Base-by-base conservation (phyloP, 2,329 filamentous ascomycete species). In the Ophiostoma himal-ulmi region DNA sequence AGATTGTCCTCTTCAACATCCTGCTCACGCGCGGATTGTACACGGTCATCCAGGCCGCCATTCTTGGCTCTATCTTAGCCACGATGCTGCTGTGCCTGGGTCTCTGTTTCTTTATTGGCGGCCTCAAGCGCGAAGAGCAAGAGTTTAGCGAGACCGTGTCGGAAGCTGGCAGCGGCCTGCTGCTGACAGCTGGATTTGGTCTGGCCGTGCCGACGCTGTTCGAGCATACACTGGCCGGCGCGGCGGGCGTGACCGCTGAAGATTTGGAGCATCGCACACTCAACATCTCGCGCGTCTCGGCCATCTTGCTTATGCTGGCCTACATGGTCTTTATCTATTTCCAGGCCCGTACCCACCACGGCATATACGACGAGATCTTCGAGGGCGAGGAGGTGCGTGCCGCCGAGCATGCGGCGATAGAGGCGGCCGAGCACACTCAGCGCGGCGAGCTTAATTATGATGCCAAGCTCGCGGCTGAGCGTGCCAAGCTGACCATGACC, bases 1-100 rank as follows among this genome's bases (percentile, higher is more conserved):
- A 96, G 77, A 89, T 96, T 70, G 86, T 96, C 66, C 81, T 96
- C 39, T 95, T 96, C 79, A 90, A 94, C 82, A 86, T 94, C 2
- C 81, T 96, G 64, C 83, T 95, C 5, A 78, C 78, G 1, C 66
- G 70, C 13, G 78, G 82, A 1, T 79, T 82, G 78, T 88, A 90
- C 72, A 83, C 85, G n/a, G 91, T 95, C 74, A 92, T 96, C 75
- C 88, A 92, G 76, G 91, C 91, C 69, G 92, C 93, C 36, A 94
- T 96, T 70, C 81, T 96, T 0, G 92, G 93, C 48, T 94, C 91
- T 0, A 91, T 96, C 64, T 79, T 96, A 44, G 92, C 93, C 14
- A 96, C 93, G 41, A 85, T 95, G 80, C 80, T 96, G 64, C 83
- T 96, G 0, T 96, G 92, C 75, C 80, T 96, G 36, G 93, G 93